Percentiles rank a stretch among this genome's conserved stretches.
These are phyloP conservation scores for Umbilicaria muhlenbergii DNA, from an alignment of 495 filamentous ascomycete genomes.

Conservation along the genomic window DNA sequence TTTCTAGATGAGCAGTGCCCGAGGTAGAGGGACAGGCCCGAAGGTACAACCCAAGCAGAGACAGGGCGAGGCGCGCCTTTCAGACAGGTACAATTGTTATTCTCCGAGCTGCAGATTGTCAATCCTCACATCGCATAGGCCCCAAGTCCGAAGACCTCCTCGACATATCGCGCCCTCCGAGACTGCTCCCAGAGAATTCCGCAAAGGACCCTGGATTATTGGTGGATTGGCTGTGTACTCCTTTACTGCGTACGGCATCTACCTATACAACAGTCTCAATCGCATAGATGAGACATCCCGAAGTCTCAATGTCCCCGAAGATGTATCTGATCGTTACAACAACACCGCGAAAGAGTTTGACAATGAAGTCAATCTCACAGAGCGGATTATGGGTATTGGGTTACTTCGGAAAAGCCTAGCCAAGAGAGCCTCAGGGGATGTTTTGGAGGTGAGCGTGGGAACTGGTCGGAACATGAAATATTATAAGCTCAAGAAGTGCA, in stretches of 20 bases:
- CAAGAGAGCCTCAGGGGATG: conserved; percentile 51
- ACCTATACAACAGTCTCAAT: conserved; percentile 31
- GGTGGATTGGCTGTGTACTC: conserved; percentile 28
- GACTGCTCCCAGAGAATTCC: not conserved
- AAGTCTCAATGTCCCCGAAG: conserved; percentile 25
- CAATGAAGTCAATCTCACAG: conserved; percentile 44
- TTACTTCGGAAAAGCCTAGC: conserved; percentile 45
- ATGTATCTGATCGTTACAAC: conserved; percentile 42
- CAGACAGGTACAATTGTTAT: too few relatives aligned
- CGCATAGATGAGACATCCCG: conserved; percentile 22
- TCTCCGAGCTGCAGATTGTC: too few relatives aligned
- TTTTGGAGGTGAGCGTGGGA: conserved; percentile 78
- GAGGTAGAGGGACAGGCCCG: too few relatives aligned
- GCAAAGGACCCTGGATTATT: conserved; percentile 10
- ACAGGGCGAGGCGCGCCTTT: too few relatives aligned
- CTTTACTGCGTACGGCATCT: conserved; percentile 35
- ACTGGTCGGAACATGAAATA: conserved; percentile 78
- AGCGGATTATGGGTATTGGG: conserved; percentile 49
- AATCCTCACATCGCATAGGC: too few relatives aligned
- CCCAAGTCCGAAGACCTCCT: too few relatives aligned
- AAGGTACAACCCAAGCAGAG: too few relatives aligned
- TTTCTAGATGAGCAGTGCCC: too few relatives aligned
- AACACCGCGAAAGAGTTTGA: conserved; percentile 45
- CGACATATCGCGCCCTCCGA: too few relatives aligned
- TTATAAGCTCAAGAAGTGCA: conserved; percentile 38